A percentile compares a stretch with the other conserved stretches of the same genome.
These are phyloP conservation scores for Suillus subalutaceus DNA, from an alignment of 768 basidiomycete genomes.

Conservation along the genomic window DNA sequence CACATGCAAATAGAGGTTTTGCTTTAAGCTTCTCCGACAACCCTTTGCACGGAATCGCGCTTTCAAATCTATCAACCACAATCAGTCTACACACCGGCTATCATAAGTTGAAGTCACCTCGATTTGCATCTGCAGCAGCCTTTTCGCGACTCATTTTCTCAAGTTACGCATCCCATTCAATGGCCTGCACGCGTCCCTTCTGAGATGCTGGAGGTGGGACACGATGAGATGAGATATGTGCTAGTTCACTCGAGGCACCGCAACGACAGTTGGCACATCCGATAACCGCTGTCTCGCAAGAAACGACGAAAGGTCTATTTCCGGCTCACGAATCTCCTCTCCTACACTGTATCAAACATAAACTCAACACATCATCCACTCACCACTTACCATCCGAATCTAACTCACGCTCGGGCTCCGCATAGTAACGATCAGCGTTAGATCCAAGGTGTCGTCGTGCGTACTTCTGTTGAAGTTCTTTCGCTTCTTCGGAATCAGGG, in stretches of 20 bases:
- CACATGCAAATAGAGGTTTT: too few species aligned
- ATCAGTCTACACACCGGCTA: too few species aligned
- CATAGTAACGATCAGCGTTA: slow-evolving; percentile 78
- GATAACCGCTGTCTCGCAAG: slow-evolving; percentile 62
- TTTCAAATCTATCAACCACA: too few species aligned
- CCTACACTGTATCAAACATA: slow-evolving; percentile 38
- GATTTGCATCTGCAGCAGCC: slow-evolving; percentile 61
- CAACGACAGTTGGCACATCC: slow-evolving; percentile 25
- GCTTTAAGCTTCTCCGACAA: too few species aligned
- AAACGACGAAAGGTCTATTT: slow-evolving; percentile 71
- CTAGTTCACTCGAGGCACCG: slow-evolving; percentile 43
- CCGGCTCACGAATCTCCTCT: slow-evolving; percentile 67
- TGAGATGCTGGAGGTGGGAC: slow-evolving; percentile 33
- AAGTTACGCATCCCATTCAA: slow-evolving; percentile 70
- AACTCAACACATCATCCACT: not conserved
- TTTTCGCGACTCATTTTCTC: slow-evolving; percentile 73
- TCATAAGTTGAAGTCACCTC: slow-evolving; percentile 43
- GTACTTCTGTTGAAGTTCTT: slow-evolving; percentile 54
- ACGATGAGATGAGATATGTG: slow-evolving; percentile 47
- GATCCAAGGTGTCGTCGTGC: slow-evolving; percentile 60
- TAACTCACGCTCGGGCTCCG: slow-evolving; percentile 67
- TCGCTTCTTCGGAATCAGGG: slow-evolving; percentile 46
- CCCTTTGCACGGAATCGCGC: too few species aligned
- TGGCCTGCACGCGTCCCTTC: slow-evolving; percentile 66
- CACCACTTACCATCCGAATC: slow-evolving; percentile 64